A percentile compares a stretch with the other conserved stretches of the same genome.
Evolutionary conservation across 768 basidiomycete species (phyloP).

Genomic region (Mycena galopus): DNA sequence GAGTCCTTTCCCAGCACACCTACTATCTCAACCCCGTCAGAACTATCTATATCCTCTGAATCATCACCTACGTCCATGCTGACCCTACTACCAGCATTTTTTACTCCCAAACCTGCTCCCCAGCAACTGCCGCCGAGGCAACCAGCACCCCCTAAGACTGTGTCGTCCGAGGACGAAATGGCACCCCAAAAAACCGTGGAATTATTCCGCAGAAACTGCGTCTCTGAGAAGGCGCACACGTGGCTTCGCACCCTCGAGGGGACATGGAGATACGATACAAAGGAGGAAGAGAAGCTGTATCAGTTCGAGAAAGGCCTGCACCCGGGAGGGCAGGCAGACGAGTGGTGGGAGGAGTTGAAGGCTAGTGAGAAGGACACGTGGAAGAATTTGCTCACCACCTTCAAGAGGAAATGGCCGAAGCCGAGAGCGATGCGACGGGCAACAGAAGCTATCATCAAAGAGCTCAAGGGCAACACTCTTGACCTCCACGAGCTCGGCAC

Average conservation of each 20-base stretch:
- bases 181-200: slow-evolving; percentile 4
- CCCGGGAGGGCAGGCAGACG: slow-evolving; percentile 17
- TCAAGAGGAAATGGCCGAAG: slow-evolving; percentile 23
- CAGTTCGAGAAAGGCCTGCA: slow-evolving; percentile 10
- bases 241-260: slow-evolving; percentile 20
- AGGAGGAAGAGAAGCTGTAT: slow-evolving; percentile 17
- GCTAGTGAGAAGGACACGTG: slow-evolving; percentile 4
- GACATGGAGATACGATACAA: neutral
- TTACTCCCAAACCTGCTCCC: neutral
- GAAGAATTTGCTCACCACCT: neutral
- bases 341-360: slow-evolving; percentile 9
- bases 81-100: neutral
- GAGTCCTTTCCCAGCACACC: neutral
- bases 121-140: neutral
- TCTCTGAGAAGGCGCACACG: slow-evolving; percentile 9
- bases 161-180: slow-evolving; percentile 12
- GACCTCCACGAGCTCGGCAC: neutral
- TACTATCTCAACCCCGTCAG: neutral
- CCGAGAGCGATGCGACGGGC: neutral
- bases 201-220: slow-evolving; percentile 16
- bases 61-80: neutral
- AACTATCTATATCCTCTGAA: neutral
- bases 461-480: neutral
- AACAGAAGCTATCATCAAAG: neutral
- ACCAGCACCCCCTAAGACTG: neutral